Evolutionary conservation across 2,329 filamentous ascomycete genomes (phyloP).

Genomic region (Fusarium transvaalense): DNA sequence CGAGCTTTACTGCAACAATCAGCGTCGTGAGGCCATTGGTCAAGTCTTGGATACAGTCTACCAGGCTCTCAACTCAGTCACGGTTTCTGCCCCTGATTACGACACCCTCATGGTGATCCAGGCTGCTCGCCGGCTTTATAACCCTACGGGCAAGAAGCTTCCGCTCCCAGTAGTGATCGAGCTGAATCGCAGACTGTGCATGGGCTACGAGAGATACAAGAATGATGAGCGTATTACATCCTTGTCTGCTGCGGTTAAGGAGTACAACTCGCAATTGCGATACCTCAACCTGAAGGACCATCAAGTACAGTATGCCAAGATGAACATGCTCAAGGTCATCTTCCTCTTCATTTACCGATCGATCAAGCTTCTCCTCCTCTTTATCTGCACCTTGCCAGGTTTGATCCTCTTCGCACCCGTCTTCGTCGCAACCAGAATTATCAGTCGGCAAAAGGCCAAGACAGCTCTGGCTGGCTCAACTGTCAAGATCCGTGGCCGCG

Average conservation of each 20-base stretch:
- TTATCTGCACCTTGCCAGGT: constrained; percentile 86
- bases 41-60: constrained; percentile 88
- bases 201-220: constrained; percentile 93
- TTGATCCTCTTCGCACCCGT: constrained; percentile 89
- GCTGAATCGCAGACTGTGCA: constrained; percentile 89
- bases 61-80: constrained; percentile 86
- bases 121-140: constrained; percentile 92
- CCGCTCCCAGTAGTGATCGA: constrained; percentile 94
- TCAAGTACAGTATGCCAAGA: constrained; percentile 91
- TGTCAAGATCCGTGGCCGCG: constrained; percentile 88
- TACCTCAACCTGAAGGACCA: constrained; percentile 92
- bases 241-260: constrained; percentile 79
- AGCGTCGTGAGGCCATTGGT: constrained; percentile 88
- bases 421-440: constrained; percentile 85
- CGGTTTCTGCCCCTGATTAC: constrained; percentile 92
- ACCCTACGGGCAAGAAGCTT: constrained; percentile 92
- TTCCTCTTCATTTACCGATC: constrained; percentile 83
- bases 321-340: constrained; percentile 81
- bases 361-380: constrained; percentile 80
- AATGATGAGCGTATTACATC: constrained; percentile 85
- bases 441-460: constrained; percentile 84
- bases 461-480: constrained; percentile 87
- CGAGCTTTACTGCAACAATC: constrained; percentile 84
- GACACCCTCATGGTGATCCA: constrained; percentile 98
- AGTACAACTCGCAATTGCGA: constrained; percentile 88